These are phyloP conservation scores for Neofusicoccum cordaticola DNA, from an alignment of 2,329 filamentous ascomycete species.

Conservation along the genomic window DNA sequence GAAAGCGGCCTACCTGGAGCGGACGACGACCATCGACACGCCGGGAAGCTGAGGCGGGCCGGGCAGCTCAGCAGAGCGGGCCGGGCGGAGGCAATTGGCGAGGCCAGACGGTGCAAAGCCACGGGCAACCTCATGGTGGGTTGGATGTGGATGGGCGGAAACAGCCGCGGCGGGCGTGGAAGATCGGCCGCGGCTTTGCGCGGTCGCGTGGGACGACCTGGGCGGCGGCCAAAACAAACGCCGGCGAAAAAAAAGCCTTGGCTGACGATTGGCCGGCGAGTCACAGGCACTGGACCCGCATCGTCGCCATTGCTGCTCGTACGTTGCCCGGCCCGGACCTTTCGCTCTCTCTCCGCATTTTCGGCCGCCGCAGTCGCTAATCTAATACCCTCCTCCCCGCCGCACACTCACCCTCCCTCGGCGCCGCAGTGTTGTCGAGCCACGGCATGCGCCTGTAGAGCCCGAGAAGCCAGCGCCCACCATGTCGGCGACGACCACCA, in stretches of 20 bases:
- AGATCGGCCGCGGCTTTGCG: not conserved
- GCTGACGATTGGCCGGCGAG: constrained; percentile 14
- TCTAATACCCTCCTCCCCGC: not conserved
- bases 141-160: not conserved
- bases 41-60: not conserved
- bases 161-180: not conserved
- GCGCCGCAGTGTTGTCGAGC: not conserved
- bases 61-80: not conserved
- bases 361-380: not conserved
- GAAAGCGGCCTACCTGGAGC: not conserved
- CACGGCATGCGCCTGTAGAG: not conserved
- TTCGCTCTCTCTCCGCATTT: constrained; percentile 8
- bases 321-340: not conserved
- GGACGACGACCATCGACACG: constrained; percentile 8
- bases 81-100: not conserved
- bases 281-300: not conserved
- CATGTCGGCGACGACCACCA: constrained; percentile 10
- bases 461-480: not conserved
- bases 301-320: not conserved
- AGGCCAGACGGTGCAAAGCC: not conserved
- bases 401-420: not conserved
- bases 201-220: not conserved
- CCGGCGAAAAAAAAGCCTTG: constrained; percentile 16
- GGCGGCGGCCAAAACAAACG: constrained; percentile 12
- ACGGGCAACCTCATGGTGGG: constrained; percentile 13